Conservation (phyloP, 192 early-diverging fungal genomes). For the Dissophora ornata region DNA sequence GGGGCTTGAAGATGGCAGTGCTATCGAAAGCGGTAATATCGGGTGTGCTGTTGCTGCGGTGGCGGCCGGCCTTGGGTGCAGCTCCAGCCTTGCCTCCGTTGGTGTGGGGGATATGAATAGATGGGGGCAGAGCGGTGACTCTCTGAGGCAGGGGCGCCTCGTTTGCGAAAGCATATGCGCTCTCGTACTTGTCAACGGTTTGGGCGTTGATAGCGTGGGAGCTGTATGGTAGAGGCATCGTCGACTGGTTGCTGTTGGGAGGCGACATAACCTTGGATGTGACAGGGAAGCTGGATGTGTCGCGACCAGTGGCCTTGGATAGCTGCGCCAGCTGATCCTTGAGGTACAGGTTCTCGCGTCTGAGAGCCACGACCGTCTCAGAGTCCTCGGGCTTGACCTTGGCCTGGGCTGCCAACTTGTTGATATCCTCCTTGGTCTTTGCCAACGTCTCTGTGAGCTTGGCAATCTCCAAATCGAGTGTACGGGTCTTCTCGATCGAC, state of each 20-base stretch:
- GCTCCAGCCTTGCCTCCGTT: constrained; percentile 21
- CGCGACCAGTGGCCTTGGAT: constrained; percentile 62
- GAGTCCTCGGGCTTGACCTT: constrained; percentile 69
- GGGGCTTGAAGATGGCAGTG: constrained; percentile 32
- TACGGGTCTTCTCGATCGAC: constrained; percentile 66
- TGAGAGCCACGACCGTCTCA: constrained; percentile 70
- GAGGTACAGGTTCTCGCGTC: constrained; percentile 76
- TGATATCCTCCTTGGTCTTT: constrained; percentile 73
- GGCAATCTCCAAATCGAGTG: constrained; percentile 72
- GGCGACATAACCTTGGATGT: constrained; percentile 25
- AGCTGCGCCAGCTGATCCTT: constrained; percentile 77
- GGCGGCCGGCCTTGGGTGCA: constrained; percentile 22
- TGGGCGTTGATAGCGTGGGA: constrained; percentile 9
- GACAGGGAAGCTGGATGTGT: constrained; percentile 49
- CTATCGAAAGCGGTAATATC: constrained; percentile 52
- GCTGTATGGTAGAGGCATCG: constrained; percentile 17
- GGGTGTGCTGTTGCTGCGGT: constrained; percentile 64
- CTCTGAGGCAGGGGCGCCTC: constrained; percentile 48
- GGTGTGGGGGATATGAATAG: constrained; percentile 18
- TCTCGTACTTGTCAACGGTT: constrained; percentile 46
- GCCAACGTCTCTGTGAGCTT: constrained; percentile 64
- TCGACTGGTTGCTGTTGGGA: constrained; percentile 21
- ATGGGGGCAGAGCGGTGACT: constrained; percentile 19
- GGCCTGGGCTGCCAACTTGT: constrained; percentile 64
- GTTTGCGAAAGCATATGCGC: constrained; percentile 60